Evolutionary conservation across 257 asterid species (phyloP), one percentile per base, ranked within the genome.

Genomic region (Misopates orontium): DNA sequence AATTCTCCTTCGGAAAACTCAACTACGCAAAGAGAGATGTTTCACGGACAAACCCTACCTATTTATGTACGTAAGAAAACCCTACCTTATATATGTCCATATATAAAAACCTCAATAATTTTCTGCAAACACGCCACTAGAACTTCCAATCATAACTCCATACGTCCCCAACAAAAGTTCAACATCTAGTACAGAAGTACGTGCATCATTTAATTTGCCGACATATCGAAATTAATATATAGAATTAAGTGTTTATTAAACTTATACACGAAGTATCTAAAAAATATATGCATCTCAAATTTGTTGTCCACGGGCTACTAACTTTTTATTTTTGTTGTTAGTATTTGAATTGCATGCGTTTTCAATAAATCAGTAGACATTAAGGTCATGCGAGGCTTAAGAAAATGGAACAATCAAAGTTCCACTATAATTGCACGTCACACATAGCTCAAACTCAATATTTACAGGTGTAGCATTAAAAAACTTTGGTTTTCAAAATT

Each of bases 1-100:
- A n/a, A n/a, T n/a, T n/a, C n/a, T n/a, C n/a, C n/a, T n/a, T n/a
- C n/a, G n/a, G n/a, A n/a, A n/a, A n/a, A n/a, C n/a, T n/a, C n/a
- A n/a, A n/a, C n/a, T n/a, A n/a, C n/a, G n/a, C n/a, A n/a, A n/a
- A n/a, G n/a, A n/a, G n/a, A n/a, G n/a, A n/a, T n/a, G n/a, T n/a
- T n/a, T n/a, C n/a, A n/a, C n/a, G n/a, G n/a, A n/a, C 53, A 60
- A 67, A 36, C 59, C 51, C 51, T 45, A 59, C 51, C 66, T 53
- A 21, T 62, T n/a, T 53, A 45, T 49, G n/a, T 49, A 49, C n/a
- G 20, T 41, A 11, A 10, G 31, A 20, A 42, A 14, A 56, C 32
- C 18, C 47, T 28, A 28, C 36, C 7, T 14, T 59, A 57, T 39
- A 28, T 5, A 16, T 17, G 50, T 44, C 17, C 24, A 39, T 18